phyloP scores from a whole-genome alignment of 768 basidiomycete genomes.

The Mycena vulgaris region DNA sequence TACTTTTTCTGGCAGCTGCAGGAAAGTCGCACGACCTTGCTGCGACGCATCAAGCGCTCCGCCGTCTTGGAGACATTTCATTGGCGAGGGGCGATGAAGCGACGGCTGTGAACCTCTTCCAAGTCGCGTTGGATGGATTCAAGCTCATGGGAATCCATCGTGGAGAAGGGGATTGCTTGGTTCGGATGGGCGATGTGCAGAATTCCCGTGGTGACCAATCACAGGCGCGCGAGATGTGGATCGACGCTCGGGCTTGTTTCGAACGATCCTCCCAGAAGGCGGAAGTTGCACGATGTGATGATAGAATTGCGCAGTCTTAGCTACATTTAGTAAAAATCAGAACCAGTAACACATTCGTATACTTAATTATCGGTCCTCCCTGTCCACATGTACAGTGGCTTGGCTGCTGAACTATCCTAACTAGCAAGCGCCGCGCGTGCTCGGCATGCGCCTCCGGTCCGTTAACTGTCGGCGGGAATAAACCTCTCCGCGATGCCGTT shows the following conservation, averaged over 20 bases:
- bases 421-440: slow-evolving; percentile 72
- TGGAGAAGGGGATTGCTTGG: slow-evolving; percentile 2
- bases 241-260: neutral
- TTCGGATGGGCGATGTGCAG: slow-evolving; percentile 12
- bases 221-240: slow-evolving; percentile 1
- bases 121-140: slow-evolving; percentile 7
- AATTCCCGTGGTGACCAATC: neutral
- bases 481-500: slow-evolving; percentile 80
- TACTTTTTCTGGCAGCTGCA: neutral
- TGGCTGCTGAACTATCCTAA: slow-evolving; percentile 62
- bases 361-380: slow-evolving; percentile 48
- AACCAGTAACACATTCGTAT: no score
- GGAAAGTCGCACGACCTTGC: slow-evolving; percentile 10
- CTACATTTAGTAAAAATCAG: no score
- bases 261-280: slow-evolving; percentile 1
- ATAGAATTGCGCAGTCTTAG: slow-evolving; percentile 29
- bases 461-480: slow-evolving; percentile 80
- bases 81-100: neutral
- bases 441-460: slow-evolving; percentile 67
- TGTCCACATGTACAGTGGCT: slow-evolving; percentile 66
- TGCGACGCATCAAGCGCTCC: slow-evolving; percentile 18
- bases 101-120: slow-evolving; percentile 11
- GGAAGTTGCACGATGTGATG: neutral
- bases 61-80: slow-evolving; percentile 19
- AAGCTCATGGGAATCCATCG: slow-evolving; percentile 13